A percentile compares a stretch with the other conserved stretches of the same genome.
phyloP scores from a whole-genome alignment of 306 rosid species.

The Astragalus glycyphyllos region DNA sequence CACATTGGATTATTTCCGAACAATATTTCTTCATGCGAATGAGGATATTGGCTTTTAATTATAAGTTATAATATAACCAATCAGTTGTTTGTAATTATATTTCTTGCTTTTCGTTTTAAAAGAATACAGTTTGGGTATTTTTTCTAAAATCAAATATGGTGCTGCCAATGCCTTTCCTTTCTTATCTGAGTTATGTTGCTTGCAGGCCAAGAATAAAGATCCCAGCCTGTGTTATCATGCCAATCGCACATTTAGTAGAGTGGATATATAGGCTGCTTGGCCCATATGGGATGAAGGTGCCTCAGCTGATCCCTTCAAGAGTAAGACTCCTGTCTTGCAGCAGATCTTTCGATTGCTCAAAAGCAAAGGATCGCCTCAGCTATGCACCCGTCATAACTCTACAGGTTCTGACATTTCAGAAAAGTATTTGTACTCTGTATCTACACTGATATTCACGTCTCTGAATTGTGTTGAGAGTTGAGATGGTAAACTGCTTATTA shows the following conservation, averaged over 20 bases:
- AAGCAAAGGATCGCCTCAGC: slow-evolving; percentile 85
- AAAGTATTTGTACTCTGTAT: slow-evolving; percentile 23
- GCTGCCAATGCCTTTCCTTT: slow-evolving; percentile 30
- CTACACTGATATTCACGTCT: slow-evolving; percentile 10
- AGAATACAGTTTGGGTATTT: slow-evolving; percentile 19
- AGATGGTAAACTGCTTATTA: slow-evolving; percentile 13
- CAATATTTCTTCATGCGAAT: slow-evolving; percentile 6
- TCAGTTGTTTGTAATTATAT: slow-evolving; percentile 5
- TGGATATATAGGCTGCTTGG: slow-evolving; percentile 78
- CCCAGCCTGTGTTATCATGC: slow-evolving; percentile 81
- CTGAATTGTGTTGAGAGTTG: slow-evolving; percentile 19
- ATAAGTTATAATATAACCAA: too few species aligned
- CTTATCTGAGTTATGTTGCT: slow-evolving; percentile 51
- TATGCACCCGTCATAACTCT: slow-evolving; percentile 80
- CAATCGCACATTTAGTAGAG: slow-evolving; percentile 88
- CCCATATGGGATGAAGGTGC: slow-evolving; percentile 96
- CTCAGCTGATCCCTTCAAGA: slow-evolving; percentile 97
- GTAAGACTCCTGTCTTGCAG: slow-evolving; percentile 83
- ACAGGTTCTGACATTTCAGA: slow-evolving; percentile 60
- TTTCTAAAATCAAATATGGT: background rate
- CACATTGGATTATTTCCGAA: slow-evolving; percentile 16
- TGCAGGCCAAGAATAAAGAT: slow-evolving; percentile 92
- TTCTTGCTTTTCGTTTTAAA: slow-evolving; percentile 20
- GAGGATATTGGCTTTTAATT: slow-evolving; percentile 15
- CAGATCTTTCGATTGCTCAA: slow-evolving; percentile 85